Evolutionary conservation across 2,329 filamentous ascomycete genomes (phyloP).

Genomic region (Byssochlamys sp.): DNA sequence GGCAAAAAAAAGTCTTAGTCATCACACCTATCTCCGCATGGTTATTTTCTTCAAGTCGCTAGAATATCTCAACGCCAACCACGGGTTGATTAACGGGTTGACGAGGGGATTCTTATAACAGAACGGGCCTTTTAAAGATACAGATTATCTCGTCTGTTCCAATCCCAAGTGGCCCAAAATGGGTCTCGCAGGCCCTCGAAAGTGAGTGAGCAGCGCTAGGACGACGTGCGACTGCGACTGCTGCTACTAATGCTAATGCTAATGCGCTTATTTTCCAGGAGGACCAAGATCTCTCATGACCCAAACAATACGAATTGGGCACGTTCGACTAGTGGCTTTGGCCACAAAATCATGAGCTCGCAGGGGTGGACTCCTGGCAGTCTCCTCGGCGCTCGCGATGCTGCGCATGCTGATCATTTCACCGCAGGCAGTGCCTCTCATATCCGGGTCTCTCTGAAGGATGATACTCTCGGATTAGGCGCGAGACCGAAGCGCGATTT

Average conservation of each 20-base stretch:
- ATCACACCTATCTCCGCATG: not conserved
- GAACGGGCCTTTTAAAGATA: not conserved
- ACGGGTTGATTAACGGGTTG: not conserved
- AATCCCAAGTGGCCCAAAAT: constrained; percentile 33
- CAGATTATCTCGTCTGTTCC: not conserved
- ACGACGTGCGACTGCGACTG: not conserved
- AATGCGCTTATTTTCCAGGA: constrained; percentile 29
- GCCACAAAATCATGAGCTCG: constrained; percentile 75
- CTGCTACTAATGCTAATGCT: not conserved
- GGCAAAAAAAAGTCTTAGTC: not conserved
- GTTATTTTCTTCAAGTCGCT: not conserved
- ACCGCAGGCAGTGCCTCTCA: constrained; percentile 73
- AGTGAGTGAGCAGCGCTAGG: constrained; percentile 39
- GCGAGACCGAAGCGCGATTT: constrained; percentile 63
- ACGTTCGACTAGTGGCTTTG: constrained; percentile 69
- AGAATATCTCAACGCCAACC: not conserved
- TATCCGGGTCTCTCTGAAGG: constrained; percentile 75
- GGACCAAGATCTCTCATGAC: constrained; percentile 71
- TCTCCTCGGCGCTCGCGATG: constrained; percentile 67
- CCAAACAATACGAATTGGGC: constrained; percentile 95
- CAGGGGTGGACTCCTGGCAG: constrained; percentile 87
- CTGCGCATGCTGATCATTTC: constrained; percentile 64
- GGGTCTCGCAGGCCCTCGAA: constrained; percentile 60
- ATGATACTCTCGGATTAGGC: constrained; percentile 82
- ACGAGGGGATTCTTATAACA: not conserved